phyloP scores from a whole-genome alignment of 164 flowering plant genomes.

The Aristolochia contorta region DNA sequence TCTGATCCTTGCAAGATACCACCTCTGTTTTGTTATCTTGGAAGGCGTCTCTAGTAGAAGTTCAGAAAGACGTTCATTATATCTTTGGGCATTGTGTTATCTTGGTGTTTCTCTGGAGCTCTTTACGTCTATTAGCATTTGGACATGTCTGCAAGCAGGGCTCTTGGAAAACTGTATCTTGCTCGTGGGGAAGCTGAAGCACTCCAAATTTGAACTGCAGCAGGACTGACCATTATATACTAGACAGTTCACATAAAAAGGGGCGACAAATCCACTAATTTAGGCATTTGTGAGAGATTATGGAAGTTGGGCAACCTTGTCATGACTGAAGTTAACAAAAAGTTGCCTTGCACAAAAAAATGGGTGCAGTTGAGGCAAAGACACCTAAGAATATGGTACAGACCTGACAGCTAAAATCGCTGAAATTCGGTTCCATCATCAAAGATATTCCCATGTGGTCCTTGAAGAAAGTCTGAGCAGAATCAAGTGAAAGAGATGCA shows the following conservation, averaged over 20 bases:
- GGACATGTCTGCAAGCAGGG: conserved; percentile 84
- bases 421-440: conserved; percentile 86
- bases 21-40: neutral
- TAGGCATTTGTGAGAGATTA: too few relatives aligned
- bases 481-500: neutral
- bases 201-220: conserved; percentile 77
- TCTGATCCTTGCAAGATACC: neutral
- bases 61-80: conserved; percentile 14
- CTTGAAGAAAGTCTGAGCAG: conserved; percentile 53
- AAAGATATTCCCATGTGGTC: conserved; percentile 91
- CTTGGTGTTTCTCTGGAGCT: conserved; percentile 8
- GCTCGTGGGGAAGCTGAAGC: conserved; percentile 42
- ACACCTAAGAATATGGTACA: neutral
- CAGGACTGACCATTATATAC: neutral
- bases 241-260: too few relatives aligned
- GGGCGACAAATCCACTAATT: too few relatives aligned
- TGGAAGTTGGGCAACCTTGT: too few relatives aligned
- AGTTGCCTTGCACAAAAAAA: neutral
- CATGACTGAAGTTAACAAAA: neutral
- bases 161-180: conserved; percentile 49
- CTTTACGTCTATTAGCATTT: conserved; percentile 37
- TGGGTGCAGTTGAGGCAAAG: neutral
- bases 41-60: too few relatives aligned
- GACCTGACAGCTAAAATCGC: conserved; percentile 93
- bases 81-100: conserved; percentile 47